Evolutionary conservation across 768 basidiomycete species (phyloP), one percentile per base, ranked within the genome.

Genomic region (Neoboletus subvelutipes): DNA sequence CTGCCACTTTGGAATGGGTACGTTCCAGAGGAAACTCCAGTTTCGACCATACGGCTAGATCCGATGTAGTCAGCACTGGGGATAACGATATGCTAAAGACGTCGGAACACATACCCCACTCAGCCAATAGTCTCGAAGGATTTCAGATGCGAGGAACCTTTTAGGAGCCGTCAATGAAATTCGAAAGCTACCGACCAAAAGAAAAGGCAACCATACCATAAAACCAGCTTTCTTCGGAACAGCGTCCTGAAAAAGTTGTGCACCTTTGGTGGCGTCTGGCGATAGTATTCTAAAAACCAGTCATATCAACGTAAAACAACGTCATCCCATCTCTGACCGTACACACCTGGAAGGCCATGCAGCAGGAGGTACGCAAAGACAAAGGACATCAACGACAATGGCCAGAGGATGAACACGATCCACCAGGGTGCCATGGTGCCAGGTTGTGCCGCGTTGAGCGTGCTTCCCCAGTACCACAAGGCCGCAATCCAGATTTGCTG

Each of bases 401-500:
- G 94, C 92, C 92, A 96, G 34, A 85, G 72, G 59, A 93, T 79
- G 63, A 87, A 74, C 22, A 87, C 84, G 62, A 95, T 90, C 85
- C 87, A 92, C 87, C 90, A 92, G 0, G 94, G 93, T 11, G 90
- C 75, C 40, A 81, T 70, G 62, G 81, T 80, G 45, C 74, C 77
- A 42, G 82, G 76, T 48, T 73, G 43, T 22, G 77, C 75, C 9
- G 78, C 75, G 68, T 89, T 88, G 57, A 97, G 77, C 33, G 83
- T 83, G 72, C 87, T 84, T 62, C 94, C 94, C 94, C 94, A 97
- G 67, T 92, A 97, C 94, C 94, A 97, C 37, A 97, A 75, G 9
- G 90, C 94, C 4, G 94, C 90, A 15, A 96, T 88, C 94, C 94
- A 97, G 39, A 97, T 84, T 73, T 96, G 94, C 64, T 97, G 94